phyloP scores from a whole-genome alignment of 2,329 filamentous ascomycete genomes.

The Polychaeton citri region DNA sequence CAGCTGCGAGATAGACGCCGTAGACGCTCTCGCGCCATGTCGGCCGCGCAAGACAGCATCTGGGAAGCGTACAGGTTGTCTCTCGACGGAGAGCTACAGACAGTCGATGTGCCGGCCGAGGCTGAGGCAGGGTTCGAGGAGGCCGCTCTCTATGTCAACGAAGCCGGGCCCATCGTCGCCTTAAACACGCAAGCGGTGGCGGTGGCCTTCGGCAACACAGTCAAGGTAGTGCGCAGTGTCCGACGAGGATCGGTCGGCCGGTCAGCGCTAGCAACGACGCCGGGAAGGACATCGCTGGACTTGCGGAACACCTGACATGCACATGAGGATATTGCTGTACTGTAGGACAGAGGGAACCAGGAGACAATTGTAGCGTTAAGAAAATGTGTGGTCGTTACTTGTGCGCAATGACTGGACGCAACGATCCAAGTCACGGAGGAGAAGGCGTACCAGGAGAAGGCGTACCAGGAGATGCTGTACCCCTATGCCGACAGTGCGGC shows the following conservation, averaged over 20 bases:
- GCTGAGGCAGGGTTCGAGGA: slow-evolving; percentile 21
- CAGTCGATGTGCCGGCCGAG: slow-evolving; percentile 20
- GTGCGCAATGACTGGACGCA: too few species aligned
- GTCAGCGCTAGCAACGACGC: slow-evolving; percentile 13
- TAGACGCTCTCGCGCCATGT: too few species aligned
- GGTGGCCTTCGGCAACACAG: slow-evolving; percentile 56
- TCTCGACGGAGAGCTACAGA: slow-evolving; percentile 31
- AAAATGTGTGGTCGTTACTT: too few species aligned
- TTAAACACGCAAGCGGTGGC: slow-evolving; percentile 54
- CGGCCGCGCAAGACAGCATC: too few species aligned
- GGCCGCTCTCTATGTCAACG: slow-evolving; percentile 49
- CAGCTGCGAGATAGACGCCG: slow-evolving; percentile 5
- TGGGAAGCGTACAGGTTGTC: slow-evolving; percentile 45
- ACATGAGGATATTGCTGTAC: too few species aligned
- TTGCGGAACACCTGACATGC: too few species aligned
- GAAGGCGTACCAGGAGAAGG: too few species aligned
- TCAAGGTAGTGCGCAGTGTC: slow-evolving; percentile 48
- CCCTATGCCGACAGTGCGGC: too few species aligned
- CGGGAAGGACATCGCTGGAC: slow-evolving; percentile 12
- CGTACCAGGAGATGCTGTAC: too few species aligned
- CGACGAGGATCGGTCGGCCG: slow-evolving; percentile 11
- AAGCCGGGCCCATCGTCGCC: slow-evolving; percentile 49
- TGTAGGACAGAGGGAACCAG: too few species aligned
- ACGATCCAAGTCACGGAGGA: too few species aligned
- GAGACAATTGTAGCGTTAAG: too few species aligned